Conservation (phyloP, 495 filamentous ascomycete genomes). For the Lepraria neglecta region DNA sequence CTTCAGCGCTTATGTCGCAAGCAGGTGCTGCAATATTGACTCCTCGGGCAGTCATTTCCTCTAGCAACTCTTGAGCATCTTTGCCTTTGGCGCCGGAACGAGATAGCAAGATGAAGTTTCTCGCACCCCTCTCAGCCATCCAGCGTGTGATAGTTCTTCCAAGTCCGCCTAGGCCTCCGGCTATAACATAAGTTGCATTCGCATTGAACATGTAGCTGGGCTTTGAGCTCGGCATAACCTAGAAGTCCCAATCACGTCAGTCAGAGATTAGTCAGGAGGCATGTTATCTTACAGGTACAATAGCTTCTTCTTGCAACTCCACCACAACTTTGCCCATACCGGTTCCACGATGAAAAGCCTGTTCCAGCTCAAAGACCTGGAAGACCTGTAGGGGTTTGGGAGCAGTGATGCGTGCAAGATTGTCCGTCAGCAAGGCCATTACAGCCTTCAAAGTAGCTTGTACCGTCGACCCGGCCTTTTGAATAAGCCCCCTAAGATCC, state of each 20-base stretch:
- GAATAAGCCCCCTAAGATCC: constrained; percentile 36
- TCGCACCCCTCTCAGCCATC: constrained; percentile 25
- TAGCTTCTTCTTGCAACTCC: not conserved
- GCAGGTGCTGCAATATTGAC: constrained; percentile 28
- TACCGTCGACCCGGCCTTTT: not conserved
- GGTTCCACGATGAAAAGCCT: constrained; percentile 8
- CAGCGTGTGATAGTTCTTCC: constrained; percentile 36
- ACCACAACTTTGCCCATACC: not conserved
- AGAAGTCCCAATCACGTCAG: too few species aligned
- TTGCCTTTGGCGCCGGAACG: constrained; percentile 20
- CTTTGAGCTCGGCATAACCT: not conserved
- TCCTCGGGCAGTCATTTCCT: constrained; percentile 15
- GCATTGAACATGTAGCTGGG: not conserved
- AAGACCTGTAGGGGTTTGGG: not conserved
- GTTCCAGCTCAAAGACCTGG: constrained; percentile 30
- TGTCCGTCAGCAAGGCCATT: constrained; percentile 34
- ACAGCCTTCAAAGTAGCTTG: constrained; percentile 17
- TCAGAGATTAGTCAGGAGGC: not conserved
- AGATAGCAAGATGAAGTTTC: constrained; percentile 23
- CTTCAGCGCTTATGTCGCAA: constrained; percentile 36
- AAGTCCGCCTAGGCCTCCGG: constrained; percentile 48
- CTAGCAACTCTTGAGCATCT: constrained; percentile 1
- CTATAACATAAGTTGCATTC: constrained; percentile 49
- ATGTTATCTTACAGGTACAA: not conserved
- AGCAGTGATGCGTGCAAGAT: constrained; percentile 41